Base-by-base conservation (phyloP, 768 basidiomycete genomes). In the Serpula lacrymans region DNA sequence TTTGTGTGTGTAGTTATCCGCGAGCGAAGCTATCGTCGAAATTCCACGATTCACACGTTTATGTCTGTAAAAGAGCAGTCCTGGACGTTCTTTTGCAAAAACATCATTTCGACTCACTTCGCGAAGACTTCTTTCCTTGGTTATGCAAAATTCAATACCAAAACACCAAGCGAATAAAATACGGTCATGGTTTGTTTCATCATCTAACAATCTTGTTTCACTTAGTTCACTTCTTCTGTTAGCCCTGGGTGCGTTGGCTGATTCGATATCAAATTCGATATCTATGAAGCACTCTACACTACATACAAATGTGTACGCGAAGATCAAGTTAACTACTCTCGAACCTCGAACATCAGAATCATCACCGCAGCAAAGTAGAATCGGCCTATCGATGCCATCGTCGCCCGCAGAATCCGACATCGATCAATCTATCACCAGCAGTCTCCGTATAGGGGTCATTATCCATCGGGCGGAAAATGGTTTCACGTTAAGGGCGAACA, bases 101-200 rank as follows among this genome's bases (percentile, higher is more conserved):
- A 52, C 65, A 64, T 4, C 74, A 80, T 50, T 72, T 93, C 29
- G 83, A 89, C 37, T 95, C 92, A 12, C 71, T 97, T 37, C 75
- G 86, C 37, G 87, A 94, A 59, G 91, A 96, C 45, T 88, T 96
- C 53, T 58, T 97, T 9, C 94, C 94, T 0, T 96, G 92, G 89
- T 57, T 96, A 41, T 87, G 90, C 65, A 92, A 89, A 57, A 67
- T 88, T 5, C 87, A 88, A 46, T 91, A 91, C 58, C 82, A 82
- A 43, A 65, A 68, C 8, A 69, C 71, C 12, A 82, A 78, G 50
- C 68, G 69, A 48, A 63, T 60, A 34, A 84, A 80, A 62, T 87
- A 86, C 47, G 74, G 68, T 23, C 61, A 65, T 46, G 62, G 86
- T 85, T 54, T 45, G 61, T 44, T 16, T 50, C 34, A 18, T 37